These are phyloP conservation scores for Mortierella antarctica DNA, from an alignment of 192 early-diverging fungal species.

Conservation along the genomic window DNA sequence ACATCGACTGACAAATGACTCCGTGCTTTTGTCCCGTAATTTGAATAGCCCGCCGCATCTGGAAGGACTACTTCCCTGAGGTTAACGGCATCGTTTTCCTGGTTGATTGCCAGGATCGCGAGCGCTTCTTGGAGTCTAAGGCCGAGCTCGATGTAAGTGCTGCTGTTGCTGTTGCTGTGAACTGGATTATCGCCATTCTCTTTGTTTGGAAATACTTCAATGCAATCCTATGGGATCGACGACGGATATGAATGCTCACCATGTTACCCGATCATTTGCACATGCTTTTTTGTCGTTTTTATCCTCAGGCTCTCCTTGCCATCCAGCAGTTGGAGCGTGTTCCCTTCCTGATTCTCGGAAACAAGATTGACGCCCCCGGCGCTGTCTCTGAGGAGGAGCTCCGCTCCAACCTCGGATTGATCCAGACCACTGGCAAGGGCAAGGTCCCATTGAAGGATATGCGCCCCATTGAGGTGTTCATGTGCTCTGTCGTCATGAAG, in stretches of 20 bases:
- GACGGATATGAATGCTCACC: not conserved
- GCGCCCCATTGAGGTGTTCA: constrained; percentile 98
- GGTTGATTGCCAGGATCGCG: constrained; percentile 90
- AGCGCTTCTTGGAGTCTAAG: constrained; percentile 90
- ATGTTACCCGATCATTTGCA: not conserved
- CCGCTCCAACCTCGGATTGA: constrained; percentile 86
- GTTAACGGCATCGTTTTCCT: constrained; percentile 98
- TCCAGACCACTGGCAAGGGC: constrained; percentile 99
- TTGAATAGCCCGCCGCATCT: constrained; percentile 87
- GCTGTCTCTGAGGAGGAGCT: constrained; percentile 96
- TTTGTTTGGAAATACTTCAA: not conserved
- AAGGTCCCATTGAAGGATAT: constrained; percentile 93
- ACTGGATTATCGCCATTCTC: too few relatives aligned
- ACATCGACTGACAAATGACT: not conserved
- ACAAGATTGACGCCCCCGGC: constrained; percentile 97
- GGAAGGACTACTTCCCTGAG: constrained; percentile 99
- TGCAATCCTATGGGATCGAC: not conserved
- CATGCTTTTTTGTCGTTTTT: constrained; percentile 3
- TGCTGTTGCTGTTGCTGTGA: not conserved
- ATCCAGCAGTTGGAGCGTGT: constrained; percentile 94
- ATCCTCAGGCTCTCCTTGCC: constrained; percentile 80
- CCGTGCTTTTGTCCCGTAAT: not conserved
- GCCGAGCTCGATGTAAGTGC: constrained; percentile 89
- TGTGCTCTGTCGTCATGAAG: constrained; percentile 98
- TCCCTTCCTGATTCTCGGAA: constrained; percentile 97